Evolutionary conservation across 495 filamentous ascomycete genomes (phyloP).

Genomic region (Letharia columbiana): DNA sequence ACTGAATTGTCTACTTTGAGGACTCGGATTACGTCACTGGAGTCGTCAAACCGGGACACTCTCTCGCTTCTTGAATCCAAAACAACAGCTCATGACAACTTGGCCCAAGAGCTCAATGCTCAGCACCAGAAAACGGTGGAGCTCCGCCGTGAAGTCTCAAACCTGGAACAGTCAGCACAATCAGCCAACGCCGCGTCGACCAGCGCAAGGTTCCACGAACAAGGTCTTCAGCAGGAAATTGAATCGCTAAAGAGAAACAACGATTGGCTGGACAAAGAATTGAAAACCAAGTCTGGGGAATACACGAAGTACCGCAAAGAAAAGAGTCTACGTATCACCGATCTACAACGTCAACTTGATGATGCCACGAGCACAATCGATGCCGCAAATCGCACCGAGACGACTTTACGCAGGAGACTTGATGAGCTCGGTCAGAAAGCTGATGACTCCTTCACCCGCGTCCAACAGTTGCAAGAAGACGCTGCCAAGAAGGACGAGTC

Average conservation of each 20-base stretch:
- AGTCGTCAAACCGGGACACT: conserved; percentile 85
- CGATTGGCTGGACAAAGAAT: conserved; percentile 83
- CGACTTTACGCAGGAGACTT: conserved; percentile 66
- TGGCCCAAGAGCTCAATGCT: conserved; percentile 75
- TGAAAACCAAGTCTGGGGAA: conserved; percentile 80
- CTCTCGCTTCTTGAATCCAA: conserved; percentile 83
- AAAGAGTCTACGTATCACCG: conserved; percentile 74
- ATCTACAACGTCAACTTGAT: conserved; percentile 81
- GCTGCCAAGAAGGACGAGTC: conserved; percentile 68
- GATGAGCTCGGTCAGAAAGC: conserved; percentile 79
- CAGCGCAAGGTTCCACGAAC: conserved; percentile 76
- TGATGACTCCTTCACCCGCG: conserved; percentile 68
- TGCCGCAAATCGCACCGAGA: conserved; percentile 66
- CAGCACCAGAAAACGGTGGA: conserved; percentile 83
- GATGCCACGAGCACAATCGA: conserved; percentile 69
- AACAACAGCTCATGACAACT: conserved; percentile 70
- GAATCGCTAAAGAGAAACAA: conserved; percentile 77
- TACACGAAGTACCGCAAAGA: conserved; percentile 89
- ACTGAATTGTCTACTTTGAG: conserved; percentile 70
- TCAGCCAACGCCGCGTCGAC: conserved; percentile 65
- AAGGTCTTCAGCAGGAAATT: conserved; percentile 79
- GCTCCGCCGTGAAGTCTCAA: conserved; percentile 68
- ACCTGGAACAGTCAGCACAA: conserved; percentile 73
- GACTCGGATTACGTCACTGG: conserved; percentile 72
- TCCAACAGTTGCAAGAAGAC: conserved; percentile 78